Base-by-base conservation (phyloP, 345 rosid genomes). In the Alliaria petiolata region DNA sequence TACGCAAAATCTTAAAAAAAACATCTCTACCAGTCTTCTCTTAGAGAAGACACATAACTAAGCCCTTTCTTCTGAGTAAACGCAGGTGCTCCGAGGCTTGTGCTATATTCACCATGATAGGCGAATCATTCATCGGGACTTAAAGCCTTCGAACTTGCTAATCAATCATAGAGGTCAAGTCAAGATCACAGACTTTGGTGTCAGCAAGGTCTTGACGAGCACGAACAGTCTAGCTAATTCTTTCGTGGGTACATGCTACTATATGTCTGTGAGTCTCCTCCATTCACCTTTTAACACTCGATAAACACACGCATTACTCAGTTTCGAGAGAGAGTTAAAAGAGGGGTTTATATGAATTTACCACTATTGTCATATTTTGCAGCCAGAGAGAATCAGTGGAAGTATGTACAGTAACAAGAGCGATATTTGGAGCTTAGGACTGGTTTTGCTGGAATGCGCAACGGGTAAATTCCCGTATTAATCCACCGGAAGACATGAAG, bases 161-260 rank as follows among this genome's bases (percentile, higher is more conserved):
- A 85, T 93, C 73, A 93, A 91, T 71, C 98, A 93, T 65, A 82
- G 85, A 80, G 98, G 98, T 53, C 95, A 89, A 79, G 96, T 93
- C 75, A 93, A 93, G 81, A 91, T 93, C 69, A 85, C 98, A n/a
- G 96, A 93, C 76, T 93, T 93, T 76, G 98, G 98, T 64, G 98
- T 93, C 52, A 90, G 98, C 71, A 81, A 89, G 36, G 87, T 93
- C 65, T 82, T 91, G 91, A 80, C 86, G 7, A 89, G 76, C 81
- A 87, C 96, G 3, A 77, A 83, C 6, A 93, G 91, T 43, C 90
- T 76, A 80, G 96, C 97, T 28, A 84, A 86, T 79, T 81, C 93
- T 38, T 85, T 87, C 58, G 87, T 91, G 63, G 98, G 98, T 14
- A 93, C 97, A 12, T 82, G 71, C 84, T 74, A 73, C 63, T 93